Percentiles rank a stretch among this genome's conserved stretches.
Conservation (phyloP, 2,329 filamentous ascomycete species). For the Aspergillus oerlinghausenensis region DNA sequence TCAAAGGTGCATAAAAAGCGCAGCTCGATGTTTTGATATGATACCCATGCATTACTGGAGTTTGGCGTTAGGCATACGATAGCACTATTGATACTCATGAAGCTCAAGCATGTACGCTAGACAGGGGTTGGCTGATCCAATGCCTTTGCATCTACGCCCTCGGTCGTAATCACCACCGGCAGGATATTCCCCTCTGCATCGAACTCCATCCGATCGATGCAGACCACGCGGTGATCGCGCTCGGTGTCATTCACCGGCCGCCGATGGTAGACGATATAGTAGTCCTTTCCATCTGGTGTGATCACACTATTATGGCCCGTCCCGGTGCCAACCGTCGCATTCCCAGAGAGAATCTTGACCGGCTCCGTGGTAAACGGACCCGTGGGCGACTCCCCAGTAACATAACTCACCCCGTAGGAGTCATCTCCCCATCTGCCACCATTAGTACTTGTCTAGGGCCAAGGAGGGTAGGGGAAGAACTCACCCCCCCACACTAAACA, state of each 20-base stretch:
- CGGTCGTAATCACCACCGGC: constrained; percentile 37
- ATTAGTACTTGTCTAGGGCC: background rate
- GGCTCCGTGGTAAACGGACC: constrained; percentile 40
- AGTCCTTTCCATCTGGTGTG: constrained; percentile 36
- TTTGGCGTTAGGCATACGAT: background rate
- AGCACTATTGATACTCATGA: background rate
- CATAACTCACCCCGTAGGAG: constrained; percentile 45
- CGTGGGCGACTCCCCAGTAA: constrained; percentile 36
- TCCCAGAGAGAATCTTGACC: constrained; percentile 33
- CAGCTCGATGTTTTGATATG: constrained; percentile 43
- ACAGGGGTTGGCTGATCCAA: background rate
- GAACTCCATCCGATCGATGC: constrained; percentile 49
- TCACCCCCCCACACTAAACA: constrained; percentile 43
- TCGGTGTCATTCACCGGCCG: constrained; percentile 42
- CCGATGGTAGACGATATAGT: constrained; percentile 47
- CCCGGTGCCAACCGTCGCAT: constrained; percentile 24
- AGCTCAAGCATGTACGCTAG: background rate
- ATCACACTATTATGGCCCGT: constrained; percentile 44
- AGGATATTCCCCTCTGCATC: constrained; percentile 41
- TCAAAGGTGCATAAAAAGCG: constrained; percentile 41
- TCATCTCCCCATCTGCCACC: constrained; percentile 41
- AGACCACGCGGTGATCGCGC: constrained; percentile 45
- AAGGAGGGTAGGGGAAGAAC: constrained; percentile 2
- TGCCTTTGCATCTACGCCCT: constrained; percentile 21
- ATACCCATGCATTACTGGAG: constrained; percentile 7